Base-by-base conservation (phyloP, 371 early-diverging fungal genomes). In the Enterospora canceri region DNA sequence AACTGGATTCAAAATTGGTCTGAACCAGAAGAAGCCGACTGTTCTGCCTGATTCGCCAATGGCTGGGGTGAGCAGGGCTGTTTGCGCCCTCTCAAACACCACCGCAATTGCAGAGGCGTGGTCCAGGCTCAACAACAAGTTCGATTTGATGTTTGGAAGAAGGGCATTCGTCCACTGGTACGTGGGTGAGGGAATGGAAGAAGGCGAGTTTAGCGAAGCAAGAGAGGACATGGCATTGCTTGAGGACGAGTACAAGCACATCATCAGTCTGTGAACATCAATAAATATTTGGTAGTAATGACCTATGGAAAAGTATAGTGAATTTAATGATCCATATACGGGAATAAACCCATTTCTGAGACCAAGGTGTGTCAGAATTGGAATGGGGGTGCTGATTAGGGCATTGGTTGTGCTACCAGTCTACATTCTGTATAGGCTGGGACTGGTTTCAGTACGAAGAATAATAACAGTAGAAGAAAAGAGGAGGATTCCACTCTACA, bases 191-290 rank as follows among this genome's bases (percentile, higher is more conserved):
- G 94, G 94, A 80, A 82, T 83, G 82, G 80, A 83, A 67, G 83
- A 82, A 87, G 94, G 94, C 80, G 96, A 95, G 83, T 95, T 95
- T 87, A 89, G 89, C 67, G 96, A 95, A 85, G 96, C 96, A 71
- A 89, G 94, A 83, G 96, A 97, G 83, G 91, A 97, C 82, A 86
- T 97, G 83, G 94, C 93, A 74, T 91, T 92, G 64, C 88, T 97
- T 62, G 95, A 94, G 84, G 89, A 90, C 85, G 96, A 97, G 83
- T 97, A 95, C 84, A 29, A 54, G 31, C 24, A 57, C 21, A 72
- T 72, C n/a, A n/a, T n/a, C n/a, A n/a, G 15, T 46, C n/a, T 46
- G 46, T n/a, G n/a, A 15, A 46, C 15, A 46, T 46, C 46, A n/a
- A n/a, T 46, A 46, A 15, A 15, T 15, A n/a, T 46, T 46, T 46